These are phyloP conservation scores for Amphibolis antarctica DNA, from an alignment of 106 monocot genomes.

Conservation along the genomic window DNA sequence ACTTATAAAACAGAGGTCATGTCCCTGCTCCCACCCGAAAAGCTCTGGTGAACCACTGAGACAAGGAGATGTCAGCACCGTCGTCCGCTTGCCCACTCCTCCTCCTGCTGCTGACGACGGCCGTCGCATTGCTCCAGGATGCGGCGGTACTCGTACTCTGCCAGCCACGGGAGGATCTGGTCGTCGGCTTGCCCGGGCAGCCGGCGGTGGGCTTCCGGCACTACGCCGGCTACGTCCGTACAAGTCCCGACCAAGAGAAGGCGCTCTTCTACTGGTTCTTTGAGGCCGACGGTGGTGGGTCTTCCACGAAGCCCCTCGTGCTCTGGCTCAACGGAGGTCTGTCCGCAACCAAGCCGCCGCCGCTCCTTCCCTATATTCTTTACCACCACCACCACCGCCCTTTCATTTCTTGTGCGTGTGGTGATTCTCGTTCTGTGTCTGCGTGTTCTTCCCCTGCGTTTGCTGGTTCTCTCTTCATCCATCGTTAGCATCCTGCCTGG, in stretches of 20 bases:
- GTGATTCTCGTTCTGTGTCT: background rate
- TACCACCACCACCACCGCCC: background rate
- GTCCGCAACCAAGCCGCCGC: background rate
- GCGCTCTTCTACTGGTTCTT: conserved; percentile 91
- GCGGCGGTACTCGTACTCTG: background rate
- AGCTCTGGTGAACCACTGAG: no score
- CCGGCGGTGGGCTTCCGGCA: conserved; percentile 57
- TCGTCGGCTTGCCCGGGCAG: conserved; percentile 53
- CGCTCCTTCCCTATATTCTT: no score
- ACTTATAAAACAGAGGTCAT: no score
- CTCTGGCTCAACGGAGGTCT: conserved; percentile 90
- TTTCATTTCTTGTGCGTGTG: background rate
- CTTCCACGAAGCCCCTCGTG: conserved; percentile 47
- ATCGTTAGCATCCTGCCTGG: no score
- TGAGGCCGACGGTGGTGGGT: conserved; percentile 36
- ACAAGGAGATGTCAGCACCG: background rate
- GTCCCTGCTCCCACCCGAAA: no score
- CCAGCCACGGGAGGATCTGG: conserved; percentile 18
- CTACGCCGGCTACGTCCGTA: conserved; percentile 62
- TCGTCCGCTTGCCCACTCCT: background rate
- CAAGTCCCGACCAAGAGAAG: conserved; percentile 27
- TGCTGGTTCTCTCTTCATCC: background rate
- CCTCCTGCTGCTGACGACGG: background rate
- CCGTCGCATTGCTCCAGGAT: background rate
- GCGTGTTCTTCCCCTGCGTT: background rate